Evolutionary conservation across 495 filamentous ascomycete species (phyloP), one percentile per base, ranked within the genome.

Genomic region (Penicillium macrosclerotiorum): DNA sequence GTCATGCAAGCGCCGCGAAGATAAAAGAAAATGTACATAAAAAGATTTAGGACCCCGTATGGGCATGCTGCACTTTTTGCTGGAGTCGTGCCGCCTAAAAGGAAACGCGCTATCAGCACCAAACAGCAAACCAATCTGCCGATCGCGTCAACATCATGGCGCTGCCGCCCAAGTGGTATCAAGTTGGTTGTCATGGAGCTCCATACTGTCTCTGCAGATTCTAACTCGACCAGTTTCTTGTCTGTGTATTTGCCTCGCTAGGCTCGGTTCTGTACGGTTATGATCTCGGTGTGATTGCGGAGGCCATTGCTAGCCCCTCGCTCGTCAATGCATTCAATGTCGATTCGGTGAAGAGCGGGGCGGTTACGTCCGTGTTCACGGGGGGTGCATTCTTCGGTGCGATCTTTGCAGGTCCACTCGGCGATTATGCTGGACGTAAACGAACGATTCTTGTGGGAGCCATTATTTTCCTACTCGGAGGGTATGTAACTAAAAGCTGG

Each of bases 281-380:
- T 37, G 57, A 63, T 49, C 46, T 58, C 13, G 75, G 75, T 55
- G 73, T 79, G 24, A 76, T 80, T 42, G 74, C 76, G 20, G 74
- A 74, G 41, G 77, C 47, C 19, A 44, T 58, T 8, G 49, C 54
- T 14, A 47, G 45, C 22, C 42, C 47, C 13, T 58, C 50, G 51
- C 44, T 56, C 6, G 29, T 48, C 30, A 42, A 44, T 14, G 34
- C 37, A 16, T 56, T 56, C 31, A 57, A 75, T 5, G 65, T 77
- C 2, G 69, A 60, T 43, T 55, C 67, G 35, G 39, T 35, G 11
- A 60, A 82, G 50, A n/a, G 74, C 35, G 80, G 80, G 27, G 74
- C 78, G 17, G 79, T 83, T 1, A 79, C 82, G 11, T 79, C 78
- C 0, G 64, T 83, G 6, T 84, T 83, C 60, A 84, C 78, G 0